Base-by-base conservation (phyloP, 805 yeast species). In the Teunomyces pallodes region DNA sequence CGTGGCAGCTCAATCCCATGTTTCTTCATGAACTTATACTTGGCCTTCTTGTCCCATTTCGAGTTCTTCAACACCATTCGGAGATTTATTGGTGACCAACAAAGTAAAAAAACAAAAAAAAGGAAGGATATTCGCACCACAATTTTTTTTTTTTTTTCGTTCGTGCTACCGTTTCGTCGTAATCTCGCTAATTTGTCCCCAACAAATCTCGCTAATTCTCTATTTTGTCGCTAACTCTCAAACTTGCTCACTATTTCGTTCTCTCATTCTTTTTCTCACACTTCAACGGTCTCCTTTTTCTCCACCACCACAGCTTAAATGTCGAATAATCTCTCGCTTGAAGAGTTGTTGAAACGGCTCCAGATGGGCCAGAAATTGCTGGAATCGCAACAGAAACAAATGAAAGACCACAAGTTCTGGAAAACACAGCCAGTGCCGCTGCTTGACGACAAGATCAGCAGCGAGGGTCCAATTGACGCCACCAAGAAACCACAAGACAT, bases 391-490 rank as follows among this genome's bases (percentile, higher is more conserved):
- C 72, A 79, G 57, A 62, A 62, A 39, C 58, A 61, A 30, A 90
- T 90, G 87, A 83, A 87, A 45, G 96, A 91, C 61, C 89, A 91
- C 74, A 89, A 87, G 70, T 94, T 94, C 70, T 94, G 99, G 99
- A 88, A 87, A 61, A 94, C 99, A 2, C 99, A 94, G 69, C 99
- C 99, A 0, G 98, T 94, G 16, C 80, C 90, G 7, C 75, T 75
- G 28, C 82, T 91, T 53, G 87, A 87, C 61, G 94, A 86, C 59
- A 64, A 72, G 39, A 75, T 86, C 40, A 75, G 70, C 5, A 65
- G 73, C 9, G 96, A 90, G 60, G 97, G 97, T 0, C 92, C 96
- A 6, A 89, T 91, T 54, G 95, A 90, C 57, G 55, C 59, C 28
- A 43, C 59, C 6, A 89, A 88, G 62, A 82, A 82, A 0, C 83